Percentiles rank a stretch among this genome's conserved stretches.
Conservation (phyloP, 495 filamentous ascomycete genomes). For the Cenococcum geophilum region DNA sequence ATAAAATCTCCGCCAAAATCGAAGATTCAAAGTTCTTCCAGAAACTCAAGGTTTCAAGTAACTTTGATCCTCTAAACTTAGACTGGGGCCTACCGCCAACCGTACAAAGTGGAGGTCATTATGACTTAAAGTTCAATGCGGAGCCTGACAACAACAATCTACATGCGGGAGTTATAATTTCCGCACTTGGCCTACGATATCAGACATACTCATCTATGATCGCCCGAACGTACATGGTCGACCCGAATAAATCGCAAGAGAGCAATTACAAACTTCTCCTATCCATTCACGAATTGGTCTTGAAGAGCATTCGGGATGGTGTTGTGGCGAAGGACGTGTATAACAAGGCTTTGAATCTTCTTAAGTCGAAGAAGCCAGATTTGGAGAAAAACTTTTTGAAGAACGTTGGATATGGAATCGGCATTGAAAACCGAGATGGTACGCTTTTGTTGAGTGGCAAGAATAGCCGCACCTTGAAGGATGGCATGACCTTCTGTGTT, state of each 20-base stretch:
- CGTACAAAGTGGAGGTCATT: slow-evolving; percentile 91
- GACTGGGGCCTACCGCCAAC: slow-evolving; percentile 92
- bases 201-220: slow-evolving; percentile 89
- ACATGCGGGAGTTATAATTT: slow-evolving; percentile 88
- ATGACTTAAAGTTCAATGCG: slow-evolving; percentile 74
- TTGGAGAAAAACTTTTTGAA: slow-evolving; percentile 89
- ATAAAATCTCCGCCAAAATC: slow-evolving; percentile 82
- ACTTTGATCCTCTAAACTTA: slow-evolving; percentile 85
- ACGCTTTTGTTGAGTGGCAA: slow-evolving; percentile 80
- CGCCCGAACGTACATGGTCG: slow-evolving; percentile 88
- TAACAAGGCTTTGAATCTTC: slow-evolving; percentile 68
- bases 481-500: slow-evolving; percentile 93
- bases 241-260: slow-evolving; percentile 92
- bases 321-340: slow-evolving; percentile 84
- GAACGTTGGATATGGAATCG: slow-evolving; percentile 82
- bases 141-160: slow-evolving; percentile 74
- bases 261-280: slow-evolving; percentile 90
- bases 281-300: slow-evolving; percentile 72
- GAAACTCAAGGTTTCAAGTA: slow-evolving; percentile 72
- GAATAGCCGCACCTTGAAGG: slow-evolving; percentile 72
- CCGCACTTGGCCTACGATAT: slow-evolving; percentile 85
- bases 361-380: slow-evolving; percentile 87
- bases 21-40: slow-evolving; percentile 91
- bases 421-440: slow-evolving; percentile 80
- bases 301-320: slow-evolving; percentile 86